phyloP scores from a whole-genome alignment of 2,329 filamentous ascomycete genomes.

The Trichothecium sympodiale region DNA sequence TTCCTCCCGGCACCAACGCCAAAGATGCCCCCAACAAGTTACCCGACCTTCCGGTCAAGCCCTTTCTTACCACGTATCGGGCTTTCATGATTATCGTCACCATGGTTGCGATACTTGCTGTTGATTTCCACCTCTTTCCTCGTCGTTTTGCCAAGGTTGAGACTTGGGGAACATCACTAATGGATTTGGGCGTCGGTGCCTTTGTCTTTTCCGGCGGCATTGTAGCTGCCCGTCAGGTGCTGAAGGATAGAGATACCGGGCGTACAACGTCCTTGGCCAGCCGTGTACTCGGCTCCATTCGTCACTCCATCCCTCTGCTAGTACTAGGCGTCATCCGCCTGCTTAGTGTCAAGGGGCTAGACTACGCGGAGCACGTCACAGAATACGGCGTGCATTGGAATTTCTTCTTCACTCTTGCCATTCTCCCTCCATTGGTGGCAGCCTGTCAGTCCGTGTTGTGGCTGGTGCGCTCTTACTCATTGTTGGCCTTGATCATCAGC shows the following conservation, averaged over 20 bases:
- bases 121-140: slow-evolving; percentile 89
- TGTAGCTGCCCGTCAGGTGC: slow-evolving; percentile 71
- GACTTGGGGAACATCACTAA: slow-evolving; percentile 98
- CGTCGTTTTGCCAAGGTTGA: slow-evolving; percentile 95
- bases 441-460: slow-evolving; percentile 64
- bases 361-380: slow-evolving; percentile 94
- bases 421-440: slow-evolving; percentile 82
- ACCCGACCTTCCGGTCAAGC: slow-evolving; percentile 61
- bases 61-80: slow-evolving; percentile 86
- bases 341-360: slow-evolving; percentile 81
- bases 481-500: slow-evolving; percentile 58
- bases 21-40: not conserved
- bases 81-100: slow-evolving; percentile 87
- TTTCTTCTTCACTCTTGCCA: slow-evolving; percentile 92
- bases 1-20: slow-evolving; percentile 21
- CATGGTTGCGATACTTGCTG: slow-evolving; percentile 85
- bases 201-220: slow-evolving; percentile 93
- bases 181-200: slow-evolving; percentile 94
- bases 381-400: slow-evolving; percentile 99
- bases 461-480: slow-evolving; percentile 65
- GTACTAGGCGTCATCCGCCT: slow-evolving; percentile 71
- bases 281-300: slow-evolving; percentile 55
- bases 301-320: slow-evolving; percentile 75
- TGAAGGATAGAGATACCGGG: slow-evolving; percentile 55
- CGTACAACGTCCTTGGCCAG: slow-evolving; percentile 35